Conservation (phyloP, 2,329 filamentous ascomycete genomes). For the Trichoderma oligosporum region DNA sequence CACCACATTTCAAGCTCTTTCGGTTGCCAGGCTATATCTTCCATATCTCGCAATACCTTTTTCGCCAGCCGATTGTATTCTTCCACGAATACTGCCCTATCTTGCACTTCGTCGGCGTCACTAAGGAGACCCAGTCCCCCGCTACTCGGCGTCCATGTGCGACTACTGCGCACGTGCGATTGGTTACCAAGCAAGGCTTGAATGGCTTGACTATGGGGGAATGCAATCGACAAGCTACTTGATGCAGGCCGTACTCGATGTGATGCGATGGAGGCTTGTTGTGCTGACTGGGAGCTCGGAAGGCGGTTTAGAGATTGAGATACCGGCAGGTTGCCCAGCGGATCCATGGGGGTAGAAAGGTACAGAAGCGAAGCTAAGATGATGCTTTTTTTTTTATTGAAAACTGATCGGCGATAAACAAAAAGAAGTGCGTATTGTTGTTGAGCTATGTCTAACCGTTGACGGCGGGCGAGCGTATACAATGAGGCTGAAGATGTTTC, state of each 20-base stretch:
- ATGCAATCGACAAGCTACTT: conserved; percentile 28
- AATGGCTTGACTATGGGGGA: conserved; percentile 28
- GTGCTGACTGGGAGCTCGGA: neutral
- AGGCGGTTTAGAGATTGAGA: neutral
- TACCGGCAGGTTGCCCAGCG: neutral
- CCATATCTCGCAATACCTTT: conserved; percentile 40
- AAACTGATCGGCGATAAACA: too few species aligned
- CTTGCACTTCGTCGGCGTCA: conserved; percentile 48
- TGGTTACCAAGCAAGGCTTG: conserved; percentile 24
- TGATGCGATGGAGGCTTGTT: neutral
- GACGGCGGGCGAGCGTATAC: too few species aligned
- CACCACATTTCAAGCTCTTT: neutral
- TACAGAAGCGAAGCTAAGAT: neutral
- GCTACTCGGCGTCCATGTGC: conserved; percentile 57
- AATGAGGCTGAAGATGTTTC: neutral
- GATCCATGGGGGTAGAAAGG: neutral
- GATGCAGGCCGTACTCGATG: conserved; percentile 25
- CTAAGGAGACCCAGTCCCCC: conserved; percentile 45
- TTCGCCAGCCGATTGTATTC: conserved; percentile 60
- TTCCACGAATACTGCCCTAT: conserved; percentile 46
- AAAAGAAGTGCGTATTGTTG: too few species aligned
- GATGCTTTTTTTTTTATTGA: too few species aligned
- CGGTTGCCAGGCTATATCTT: neutral
- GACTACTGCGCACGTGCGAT: conserved; percentile 41
- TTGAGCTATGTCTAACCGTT: too few species aligned